phyloP scores from a whole-genome alignment of 2,329 filamentous ascomycete species.

The Dothistroma pini region DNA sequence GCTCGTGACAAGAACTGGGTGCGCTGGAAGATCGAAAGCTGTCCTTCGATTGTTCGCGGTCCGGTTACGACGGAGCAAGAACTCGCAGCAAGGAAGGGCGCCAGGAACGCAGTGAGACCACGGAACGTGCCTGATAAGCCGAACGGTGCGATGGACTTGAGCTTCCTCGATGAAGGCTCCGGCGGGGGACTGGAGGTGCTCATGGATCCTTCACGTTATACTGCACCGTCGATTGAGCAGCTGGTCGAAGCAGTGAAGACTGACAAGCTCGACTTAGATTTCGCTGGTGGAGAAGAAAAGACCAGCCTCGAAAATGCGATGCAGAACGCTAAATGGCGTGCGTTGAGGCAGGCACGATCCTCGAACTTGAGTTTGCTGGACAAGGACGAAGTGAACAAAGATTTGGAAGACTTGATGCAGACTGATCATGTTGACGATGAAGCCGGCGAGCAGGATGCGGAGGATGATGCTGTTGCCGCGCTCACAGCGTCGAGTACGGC shows the following conservation, averaged over 20 bases:
- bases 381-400: conserved; percentile 78
- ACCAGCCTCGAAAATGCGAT: conserved; percentile 64
- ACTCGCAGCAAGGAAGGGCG: conserved; percentile 62
- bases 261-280: conserved; percentile 82
- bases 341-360: conserved; percentile 73
- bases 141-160: conserved; percentile 69
- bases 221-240: conserved; percentile 64
- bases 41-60: conserved; percentile 76
- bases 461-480: conserved; percentile 13
- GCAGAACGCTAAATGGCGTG: conserved; percentile 86
- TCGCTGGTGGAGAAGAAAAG: conserved; percentile 64
- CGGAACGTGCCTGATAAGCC: conserved; percentile 67
- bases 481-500: conserved; percentile 3
- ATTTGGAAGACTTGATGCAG: conserved; percentile 46
- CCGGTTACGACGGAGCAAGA: conserved; percentile 68
- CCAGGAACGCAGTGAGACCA: conserved; percentile 63
- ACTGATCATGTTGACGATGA: conserved; percentile 12
- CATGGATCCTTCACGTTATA: conserved; percentile 60
- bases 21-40: conserved; percentile 94
- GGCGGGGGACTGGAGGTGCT: conserved; percentile 65
- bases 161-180: conserved; percentile 69
- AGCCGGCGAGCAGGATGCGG: conserved; percentile 15
- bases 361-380: conserved; percentile 76
- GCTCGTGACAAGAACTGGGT: conserved; percentile 98
- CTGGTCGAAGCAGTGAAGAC: conserved; percentile 72